A percentile compares a stretch with the other conserved stretches of the same genome.
phyloP scores from a whole-genome alignment of 192 early-diverging fungal species.

The Phlyctochytrium arcticum region DNA sequence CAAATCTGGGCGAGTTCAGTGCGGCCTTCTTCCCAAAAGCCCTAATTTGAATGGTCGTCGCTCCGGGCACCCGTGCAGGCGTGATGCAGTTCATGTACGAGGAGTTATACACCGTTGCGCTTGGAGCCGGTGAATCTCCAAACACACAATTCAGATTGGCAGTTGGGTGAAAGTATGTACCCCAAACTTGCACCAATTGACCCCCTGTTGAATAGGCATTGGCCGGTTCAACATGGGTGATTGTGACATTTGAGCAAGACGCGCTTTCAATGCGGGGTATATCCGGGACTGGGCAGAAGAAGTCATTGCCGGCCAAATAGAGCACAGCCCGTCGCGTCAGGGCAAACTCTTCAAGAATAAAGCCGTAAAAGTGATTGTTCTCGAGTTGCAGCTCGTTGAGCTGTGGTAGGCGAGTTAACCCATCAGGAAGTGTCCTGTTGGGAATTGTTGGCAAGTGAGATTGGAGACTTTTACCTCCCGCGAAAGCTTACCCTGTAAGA shows the following conservation, averaged over 20 bases:
- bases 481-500: slow-evolving; percentile 15
- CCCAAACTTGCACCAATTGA: background rate
- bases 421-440: background rate
- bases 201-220: background rate
- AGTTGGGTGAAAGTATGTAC: background rate
- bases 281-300: slow-evolving; percentile 19
- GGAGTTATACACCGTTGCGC: background rate
- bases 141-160: slow-evolving; percentile 4
- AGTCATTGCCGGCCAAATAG: slow-evolving; percentile 5
- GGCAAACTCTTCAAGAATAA: background rate
- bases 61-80: slow-evolving; percentile 5
- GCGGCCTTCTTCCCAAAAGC: slow-evolving; percentile 9
- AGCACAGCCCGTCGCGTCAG: background rate
- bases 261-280: slow-evolving; percentile 6
- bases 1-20: slow-evolving; percentile 1
- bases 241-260: slow-evolving; percentile 8
- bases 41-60: background rate
- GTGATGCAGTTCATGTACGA: background rate
- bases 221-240: slow-evolving; percentile 1
- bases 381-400: slow-evolving; percentile 14
- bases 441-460: background rate
- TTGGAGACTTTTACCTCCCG: no score
- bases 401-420: background rate
- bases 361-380: slow-evolving; percentile 10
- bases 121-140: background rate